Base-by-base conservation (phyloP, 129 eudicot genomes). In the Pseudognaphalium luteoalbum region DNA sequence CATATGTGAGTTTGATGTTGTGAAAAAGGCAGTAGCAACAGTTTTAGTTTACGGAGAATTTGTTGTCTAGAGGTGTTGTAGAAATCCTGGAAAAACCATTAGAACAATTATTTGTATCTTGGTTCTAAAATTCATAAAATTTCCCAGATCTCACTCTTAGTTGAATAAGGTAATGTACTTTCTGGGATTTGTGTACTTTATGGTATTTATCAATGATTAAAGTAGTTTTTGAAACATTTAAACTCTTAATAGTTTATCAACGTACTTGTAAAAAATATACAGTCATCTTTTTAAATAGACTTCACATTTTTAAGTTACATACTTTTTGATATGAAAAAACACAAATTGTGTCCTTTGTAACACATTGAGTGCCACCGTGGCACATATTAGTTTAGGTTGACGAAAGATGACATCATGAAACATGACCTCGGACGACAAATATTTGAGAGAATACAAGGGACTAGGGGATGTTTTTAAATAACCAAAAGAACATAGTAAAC, bases 401-500 rank as follows among this genome's bases (percentile, higher is more conserved):
- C 8, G 60, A 32, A 21, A 20, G 9, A 19, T 20, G 62, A 21
- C 62, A 57, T 47, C 54, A 47, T 47, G 50, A 9, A 47, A 47
- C 54, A 47, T 47, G 54, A 47, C 54, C 54, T 47, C 54, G 1
- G 54, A 47, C 54, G 73, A 68, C 59, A 33, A 44, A 69, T 5
- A 41, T 42, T 69, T 22, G 4, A 2, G 2, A 6, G 42, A 17
- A 22, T 16, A 9, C 0, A 10, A 9, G 60, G 10, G 61, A n/a
- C 61, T 19, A 3, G 73, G 76, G 66, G 7, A 69, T 63, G 29
- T 58, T 62, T 30, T 75, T 44, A 29, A 33, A 67, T 20, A 42
- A 30, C 47, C n/a, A 22, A 7, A 73, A 72, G 52, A 66, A 80
- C 68, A 73, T 58, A 73, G 83, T 80, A 80, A 80, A 39, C 75